Evolutionary conservation across 176 grass and related monocot species (phyloP).

Genomic region (Carex cristatella): DNA sequence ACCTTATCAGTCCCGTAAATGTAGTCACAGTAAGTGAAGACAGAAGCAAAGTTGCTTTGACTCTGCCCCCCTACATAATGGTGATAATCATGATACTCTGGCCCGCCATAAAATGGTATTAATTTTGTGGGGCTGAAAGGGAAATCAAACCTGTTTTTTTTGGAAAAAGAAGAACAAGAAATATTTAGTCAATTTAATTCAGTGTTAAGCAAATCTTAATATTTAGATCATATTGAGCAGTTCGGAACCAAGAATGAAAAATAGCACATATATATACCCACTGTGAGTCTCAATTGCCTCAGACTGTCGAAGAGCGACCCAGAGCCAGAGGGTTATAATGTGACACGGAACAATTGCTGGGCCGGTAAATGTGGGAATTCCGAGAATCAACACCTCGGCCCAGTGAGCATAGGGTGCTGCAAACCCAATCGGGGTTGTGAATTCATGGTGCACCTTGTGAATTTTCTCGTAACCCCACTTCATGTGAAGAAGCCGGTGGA

Average conservation of each 20-base stretch:
- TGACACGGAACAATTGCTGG: slow-evolving; percentile 69
- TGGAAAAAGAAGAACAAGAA: neutral
- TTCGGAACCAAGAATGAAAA: no score
- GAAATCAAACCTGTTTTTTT: slow-evolving; percentile 76
- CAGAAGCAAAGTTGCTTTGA: slow-evolving; percentile 88
- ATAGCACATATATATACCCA: slow-evolving; percentile 33
- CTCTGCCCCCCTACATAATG: slow-evolving; percentile 85
- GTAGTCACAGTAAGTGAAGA: slow-evolving; percentile 96
- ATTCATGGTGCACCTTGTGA: slow-evolving; percentile 81
- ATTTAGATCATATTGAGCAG: no score
- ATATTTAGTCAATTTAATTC: neutral
- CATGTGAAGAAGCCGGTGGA: slow-evolving; percentile 70
- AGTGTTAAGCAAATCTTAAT: neutral
- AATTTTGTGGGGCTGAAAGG: slow-evolving; percentile 80
- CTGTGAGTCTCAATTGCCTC: slow-evolving; percentile 88
- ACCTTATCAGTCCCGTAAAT: slow-evolving; percentile 89
- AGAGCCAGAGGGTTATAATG: slow-evolving; percentile 87
- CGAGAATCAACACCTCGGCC: slow-evolving; percentile 76
- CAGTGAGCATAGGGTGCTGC: slow-evolving; percentile 79
- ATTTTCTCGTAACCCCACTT: slow-evolving; percentile 79
- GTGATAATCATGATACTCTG: slow-evolving; percentile 97
- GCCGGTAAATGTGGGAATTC: slow-evolving; percentile 61
- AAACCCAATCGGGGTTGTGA: slow-evolving; percentile 74
- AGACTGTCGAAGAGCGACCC: slow-evolving; percentile 67
- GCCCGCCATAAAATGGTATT: slow-evolving; percentile 89